These are phyloP conservation scores for Termitomyces eurrhizus DNA, from an alignment of 768 basidiomycete species.

Conservation along the genomic window DNA sequence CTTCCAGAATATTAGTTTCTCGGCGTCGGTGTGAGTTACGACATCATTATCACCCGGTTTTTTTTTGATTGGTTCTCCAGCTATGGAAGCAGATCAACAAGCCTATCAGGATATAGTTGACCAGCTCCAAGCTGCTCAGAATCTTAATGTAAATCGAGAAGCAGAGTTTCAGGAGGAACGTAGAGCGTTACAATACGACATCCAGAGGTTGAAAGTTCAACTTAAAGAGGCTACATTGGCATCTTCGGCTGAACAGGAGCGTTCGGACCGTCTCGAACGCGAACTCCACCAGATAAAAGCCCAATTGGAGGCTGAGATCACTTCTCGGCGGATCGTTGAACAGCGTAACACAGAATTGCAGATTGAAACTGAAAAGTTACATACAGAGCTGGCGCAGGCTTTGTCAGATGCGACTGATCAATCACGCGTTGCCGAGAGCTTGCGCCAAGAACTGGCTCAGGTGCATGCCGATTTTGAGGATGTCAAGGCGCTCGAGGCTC, in stretches of 20 bases:
- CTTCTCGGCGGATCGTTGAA: conserved; percentile 60
- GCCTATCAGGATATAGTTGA: conserved; percentile 69
- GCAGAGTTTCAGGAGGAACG: conserved; percentile 57
- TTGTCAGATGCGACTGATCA: conserved; percentile 69
- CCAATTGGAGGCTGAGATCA: conserved; percentile 60
- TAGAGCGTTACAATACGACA: conserved; percentile 48
- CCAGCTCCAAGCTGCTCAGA: conserved; percentile 58
- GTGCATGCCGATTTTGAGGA: conserved; percentile 62
- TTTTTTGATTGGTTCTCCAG: conserved; percentile 29
- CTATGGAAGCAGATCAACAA: conserved; percentile 70
- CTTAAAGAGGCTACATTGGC: conserved; percentile 36
- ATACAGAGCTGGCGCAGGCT: conserved; percentile 49
- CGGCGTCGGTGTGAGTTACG: conserved; percentile 63
- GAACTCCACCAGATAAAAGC: conserved; percentile 60
- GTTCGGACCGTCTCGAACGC: conserved; percentile 54
- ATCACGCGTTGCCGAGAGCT: conserved; percentile 49
- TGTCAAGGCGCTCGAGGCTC: conserved; percentile 61
- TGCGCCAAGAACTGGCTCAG: conserved; percentile 62
- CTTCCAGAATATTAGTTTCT: conserved; percentile 65
- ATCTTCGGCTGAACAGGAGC: conserved; percentile 43
- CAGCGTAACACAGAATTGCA: conserved; percentile 57
- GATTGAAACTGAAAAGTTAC: conserved; percentile 52
- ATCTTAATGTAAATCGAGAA: conserved; percentile 56
- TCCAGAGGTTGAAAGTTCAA: conserved; percentile 45
- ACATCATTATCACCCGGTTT: background rate